A percentile compares a stretch with the other conserved stretches of the same genome.
These are phyloP conservation scores for Oryza meyeriana DNA, from an alignment of 176 grass and related monocot genomes.

Conservation along the genomic window DNA sequence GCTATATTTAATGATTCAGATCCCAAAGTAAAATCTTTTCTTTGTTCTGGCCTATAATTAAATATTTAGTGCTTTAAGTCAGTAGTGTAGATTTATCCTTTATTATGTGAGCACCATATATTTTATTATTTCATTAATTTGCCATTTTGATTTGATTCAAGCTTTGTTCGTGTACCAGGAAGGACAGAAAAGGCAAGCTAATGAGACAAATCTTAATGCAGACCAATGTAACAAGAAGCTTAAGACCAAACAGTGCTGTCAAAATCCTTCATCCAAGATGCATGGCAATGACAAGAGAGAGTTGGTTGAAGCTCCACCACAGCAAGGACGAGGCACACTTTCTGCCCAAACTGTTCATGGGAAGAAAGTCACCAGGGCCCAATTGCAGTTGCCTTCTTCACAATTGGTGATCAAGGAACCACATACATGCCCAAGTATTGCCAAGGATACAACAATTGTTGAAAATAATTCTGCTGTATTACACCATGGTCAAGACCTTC, in stretches of 20 bases:
- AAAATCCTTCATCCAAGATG: slow-evolving; percentile 6
- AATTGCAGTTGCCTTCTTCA: slow-evolving; percentile 12
- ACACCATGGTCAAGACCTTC: background rate
- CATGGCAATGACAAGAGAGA: slow-evolving; percentile 16
- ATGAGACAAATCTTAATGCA: slow-evolving; percentile 25
- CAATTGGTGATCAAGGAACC: background rate
- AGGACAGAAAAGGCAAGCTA: slow-evolving; percentile 20
- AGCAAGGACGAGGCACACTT: background rate
- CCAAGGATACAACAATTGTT: background rate
- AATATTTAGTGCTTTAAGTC: background rate
- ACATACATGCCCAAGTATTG: background rate
- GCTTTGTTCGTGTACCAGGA: slow-evolving; percentile 22
- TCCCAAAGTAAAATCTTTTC: slow-evolving; percentile 19
- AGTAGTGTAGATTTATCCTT: background rate
- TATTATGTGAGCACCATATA: background rate
- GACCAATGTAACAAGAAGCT: slow-evolving; percentile 33
- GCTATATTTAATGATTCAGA: slow-evolving; percentile 43
- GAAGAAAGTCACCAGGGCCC: background rate
- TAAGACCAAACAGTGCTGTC: slow-evolving; percentile 6
- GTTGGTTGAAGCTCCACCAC: background rate
- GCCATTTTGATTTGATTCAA: slow-evolving; percentile 9
- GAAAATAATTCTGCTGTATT: slow-evolving; percentile 9
- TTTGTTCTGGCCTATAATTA: slow-evolving; percentile 25
- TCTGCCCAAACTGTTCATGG: background rate
- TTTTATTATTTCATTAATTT: background rate